phyloP scores from a whole-genome alignment of 2,329 filamentous ascomycete genomes.

The Aspergillus quadrilineatus region DNA sequence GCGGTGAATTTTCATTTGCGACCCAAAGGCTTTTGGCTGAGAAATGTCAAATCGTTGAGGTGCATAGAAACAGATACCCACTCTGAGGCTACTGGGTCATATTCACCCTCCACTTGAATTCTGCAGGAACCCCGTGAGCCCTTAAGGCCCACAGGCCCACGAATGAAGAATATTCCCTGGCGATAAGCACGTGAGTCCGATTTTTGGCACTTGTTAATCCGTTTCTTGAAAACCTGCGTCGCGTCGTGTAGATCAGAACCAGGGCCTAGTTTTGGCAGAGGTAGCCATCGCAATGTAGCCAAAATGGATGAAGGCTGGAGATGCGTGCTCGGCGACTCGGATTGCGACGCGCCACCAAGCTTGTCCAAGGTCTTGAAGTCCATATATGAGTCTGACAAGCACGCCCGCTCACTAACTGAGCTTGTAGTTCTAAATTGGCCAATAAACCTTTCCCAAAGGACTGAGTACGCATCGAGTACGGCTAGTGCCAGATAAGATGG shows the following conservation, averaged over 20 bases:
- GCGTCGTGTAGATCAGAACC: conserved; percentile 37
- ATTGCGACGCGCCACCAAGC: conserved; percentile 19
- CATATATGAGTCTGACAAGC: conserved; percentile 18
- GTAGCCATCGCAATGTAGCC: conserved; percentile 34
- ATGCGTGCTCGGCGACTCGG: conserved; percentile 18
- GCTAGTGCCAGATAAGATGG: conserved; percentile 35
- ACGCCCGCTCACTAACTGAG: conserved; percentile 14
- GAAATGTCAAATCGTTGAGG: conserved; percentile 32
- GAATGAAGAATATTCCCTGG: conserved; percentile 36
- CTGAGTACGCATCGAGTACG: conserved; percentile 33
- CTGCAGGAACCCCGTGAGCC: conserved; percentile 37
- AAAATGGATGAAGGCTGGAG: conserved; percentile 31
- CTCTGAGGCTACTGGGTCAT: conserved; percentile 30
- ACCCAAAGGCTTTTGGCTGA: conserved; percentile 30
- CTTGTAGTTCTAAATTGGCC: conserved; percentile 23
- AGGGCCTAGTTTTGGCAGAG: conserved; percentile 34
- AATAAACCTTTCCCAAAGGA: conserved; percentile 31
- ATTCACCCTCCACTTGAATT: conserved; percentile 38
- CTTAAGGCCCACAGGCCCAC: conserved; percentile 34
- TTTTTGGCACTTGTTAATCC: conserved; percentile 27
- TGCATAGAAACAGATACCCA: conserved; percentile 34
- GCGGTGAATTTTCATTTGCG: conserved; percentile 1
- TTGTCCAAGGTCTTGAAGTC: conserved; percentile 19
- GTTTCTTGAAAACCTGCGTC: conserved; percentile 32
- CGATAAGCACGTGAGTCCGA: conserved; percentile 23